Conservation (phyloP, 495 filamentous ascomycete genomes). For the Margaritispora aquatica region DNA sequence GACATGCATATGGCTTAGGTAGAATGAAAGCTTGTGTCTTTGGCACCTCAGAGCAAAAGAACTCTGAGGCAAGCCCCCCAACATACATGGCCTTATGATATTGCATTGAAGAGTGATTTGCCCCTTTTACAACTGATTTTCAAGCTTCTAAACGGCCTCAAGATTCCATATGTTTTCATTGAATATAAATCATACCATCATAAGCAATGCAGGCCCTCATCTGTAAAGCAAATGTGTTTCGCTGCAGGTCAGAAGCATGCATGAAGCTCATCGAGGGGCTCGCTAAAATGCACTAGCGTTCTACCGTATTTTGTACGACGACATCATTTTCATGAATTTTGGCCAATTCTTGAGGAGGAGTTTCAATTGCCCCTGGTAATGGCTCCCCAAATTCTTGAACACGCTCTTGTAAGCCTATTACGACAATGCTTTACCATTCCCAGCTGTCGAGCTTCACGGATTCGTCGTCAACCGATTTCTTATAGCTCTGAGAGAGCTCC, state of each 20-base stretch:
- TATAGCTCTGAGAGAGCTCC: conserved; percentile 2
- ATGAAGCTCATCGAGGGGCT: conserved; percentile 1
- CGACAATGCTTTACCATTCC: conserved; percentile 21
- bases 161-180: no score
- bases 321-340: not conserved
- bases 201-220: no score
- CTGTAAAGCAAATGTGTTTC: no score
- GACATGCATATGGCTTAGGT: conserved; percentile 4
- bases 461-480: not conserved
- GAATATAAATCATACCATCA: no score
- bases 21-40: conserved; percentile 19
- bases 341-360: not conserved
- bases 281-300: conserved; percentile 1
- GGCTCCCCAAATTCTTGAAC: conserved; percentile 13
- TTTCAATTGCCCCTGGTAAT: conserved; percentile 9
- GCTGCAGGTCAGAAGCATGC: no score
- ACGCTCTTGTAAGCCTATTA: conserved; percentile 18
- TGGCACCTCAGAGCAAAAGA: conserved; percentile 20
- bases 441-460: conserved; percentile 11
- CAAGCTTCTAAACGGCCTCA: no score
- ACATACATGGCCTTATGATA: not conserved
- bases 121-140: no score
- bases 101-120: not conserved
- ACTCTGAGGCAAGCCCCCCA: conserved; percentile 7
- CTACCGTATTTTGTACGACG: not conserved